These are phyloP conservation scores for Cronartium quercuum DNA, from an alignment of 1,284 basidiomycete species.

Conservation along the genomic window DNA sequence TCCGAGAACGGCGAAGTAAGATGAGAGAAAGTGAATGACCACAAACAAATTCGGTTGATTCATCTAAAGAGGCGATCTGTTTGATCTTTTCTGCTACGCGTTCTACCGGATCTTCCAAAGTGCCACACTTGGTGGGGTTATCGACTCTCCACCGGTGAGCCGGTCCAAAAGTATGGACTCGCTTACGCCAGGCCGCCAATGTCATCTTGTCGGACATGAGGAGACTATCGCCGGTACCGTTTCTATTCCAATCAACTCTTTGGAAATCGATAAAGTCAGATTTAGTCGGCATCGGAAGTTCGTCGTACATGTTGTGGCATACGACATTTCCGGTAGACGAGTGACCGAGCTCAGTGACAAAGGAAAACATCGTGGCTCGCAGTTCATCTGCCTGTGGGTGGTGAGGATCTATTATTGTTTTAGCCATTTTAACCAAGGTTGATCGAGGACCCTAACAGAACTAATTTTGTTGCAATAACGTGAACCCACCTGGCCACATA, in stretches of 20 bases:
- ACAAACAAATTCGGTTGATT: slow-evolving; percentile 20
- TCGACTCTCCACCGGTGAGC: slow-evolving; percentile 34
- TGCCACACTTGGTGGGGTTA: slow-evolving; percentile 17
- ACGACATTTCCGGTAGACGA: slow-evolving; percentile 17
- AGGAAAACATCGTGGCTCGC: slow-evolving; percentile 31
- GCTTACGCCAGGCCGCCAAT: slow-evolving; percentile 12
- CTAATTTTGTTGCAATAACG: neutral
- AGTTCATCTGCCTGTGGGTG: slow-evolving; percentile 23
- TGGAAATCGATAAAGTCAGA: neutral
- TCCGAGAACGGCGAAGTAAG: slow-evolving; percentile 1
- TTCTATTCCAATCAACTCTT: slow-evolving; percentile 35
- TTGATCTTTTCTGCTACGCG: slow-evolving; percentile 8
- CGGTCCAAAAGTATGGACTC: slow-evolving; percentile 19
- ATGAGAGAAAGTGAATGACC: slow-evolving; percentile 31
- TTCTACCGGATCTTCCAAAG: slow-evolving; percentile 21
- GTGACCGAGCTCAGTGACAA: slow-evolving; percentile 22
- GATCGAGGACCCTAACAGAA: neutral
- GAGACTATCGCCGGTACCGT: slow-evolving; percentile 15
- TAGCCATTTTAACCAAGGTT: neutral
- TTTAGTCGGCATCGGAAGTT: slow-evolving; percentile 9
- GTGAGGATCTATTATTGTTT: slow-evolving; percentile 6
- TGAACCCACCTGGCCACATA: slow-evolving; percentile 28
- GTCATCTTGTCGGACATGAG: slow-evolving; percentile 21
- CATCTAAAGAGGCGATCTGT: slow-evolving; percentile 8
- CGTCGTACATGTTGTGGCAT: slow-evolving; percentile 25